Evolutionary conservation across 2,329 filamentous ascomycete species (phyloP).

Genomic region (Aphanocladium album): DNA sequence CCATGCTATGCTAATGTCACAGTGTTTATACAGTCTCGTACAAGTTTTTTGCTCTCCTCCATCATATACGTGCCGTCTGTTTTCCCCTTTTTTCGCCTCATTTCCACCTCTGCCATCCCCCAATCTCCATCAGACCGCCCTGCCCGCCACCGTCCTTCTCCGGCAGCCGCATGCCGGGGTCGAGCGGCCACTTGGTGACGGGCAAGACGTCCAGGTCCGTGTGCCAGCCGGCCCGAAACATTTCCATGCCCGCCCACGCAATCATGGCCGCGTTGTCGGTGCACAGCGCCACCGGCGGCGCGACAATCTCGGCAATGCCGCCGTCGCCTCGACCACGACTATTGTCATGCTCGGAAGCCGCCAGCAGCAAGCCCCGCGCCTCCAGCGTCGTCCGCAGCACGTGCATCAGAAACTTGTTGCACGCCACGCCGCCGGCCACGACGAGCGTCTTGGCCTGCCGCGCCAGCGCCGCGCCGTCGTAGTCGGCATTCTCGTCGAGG

Average conservation of each 20-base stretch:
- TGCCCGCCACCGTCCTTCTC: background rate
- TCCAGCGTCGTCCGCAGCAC: conserved; percentile 56
- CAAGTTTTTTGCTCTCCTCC: background rate
- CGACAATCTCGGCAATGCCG: conserved; percentile 45
- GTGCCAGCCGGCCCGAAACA: conserved; percentile 74
- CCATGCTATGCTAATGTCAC: background rate
- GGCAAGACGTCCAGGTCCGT: conserved; percentile 57
- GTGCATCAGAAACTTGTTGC: conserved; percentile 71
- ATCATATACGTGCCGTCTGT: background rate
- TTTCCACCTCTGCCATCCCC: conserved; percentile 37
- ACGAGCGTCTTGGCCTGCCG: conserved; percentile 59
- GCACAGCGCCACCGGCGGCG: conserved; percentile 73
- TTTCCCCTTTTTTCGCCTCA: background rate
- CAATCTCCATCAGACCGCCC: conserved; percentile 62
- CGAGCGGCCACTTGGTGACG: conserved; percentile 69
- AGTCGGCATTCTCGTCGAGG: conserved; percentile 33
- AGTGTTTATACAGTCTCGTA: conserved; percentile 7
- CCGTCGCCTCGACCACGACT: conserved; percentile 29
- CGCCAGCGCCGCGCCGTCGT: conserved; percentile 12
- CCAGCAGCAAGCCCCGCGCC: conserved; percentile 55
- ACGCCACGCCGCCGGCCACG: conserved; percentile 84
- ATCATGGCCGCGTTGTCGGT: conserved; percentile 99
- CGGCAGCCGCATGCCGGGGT: conserved; percentile 34
- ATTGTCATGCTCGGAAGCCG: no score
- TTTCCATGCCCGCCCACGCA: conserved; percentile 87